Percentiles rank a stretch among this genome's conserved stretches.
phyloP scores from a whole-genome alignment of 2,329 filamentous ascomycete genomes.

The Sporothrix euskadiensis region DNA sequence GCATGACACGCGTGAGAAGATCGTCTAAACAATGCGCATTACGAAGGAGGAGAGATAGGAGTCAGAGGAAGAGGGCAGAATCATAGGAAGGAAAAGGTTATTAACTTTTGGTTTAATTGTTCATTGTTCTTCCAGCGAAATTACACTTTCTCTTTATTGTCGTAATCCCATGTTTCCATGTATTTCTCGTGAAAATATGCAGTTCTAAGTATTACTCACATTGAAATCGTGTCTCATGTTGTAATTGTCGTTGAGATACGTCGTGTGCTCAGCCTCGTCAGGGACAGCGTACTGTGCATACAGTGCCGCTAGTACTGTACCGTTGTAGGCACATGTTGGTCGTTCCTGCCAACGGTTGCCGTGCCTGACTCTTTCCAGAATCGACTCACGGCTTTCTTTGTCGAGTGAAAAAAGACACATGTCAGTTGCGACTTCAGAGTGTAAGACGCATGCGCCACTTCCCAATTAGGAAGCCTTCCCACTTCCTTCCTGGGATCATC shows the following conservation, averaged over 20 bases:
- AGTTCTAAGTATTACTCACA: neutral
- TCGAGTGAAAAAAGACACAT: neutral
- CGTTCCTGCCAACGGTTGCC: neutral
- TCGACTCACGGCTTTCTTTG: neutral
- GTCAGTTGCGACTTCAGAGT: neutral
- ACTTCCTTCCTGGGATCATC: conserved; percentile 9
- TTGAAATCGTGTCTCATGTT: neutral
- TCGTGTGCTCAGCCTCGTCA: neutral
- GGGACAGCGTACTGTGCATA: neutral
- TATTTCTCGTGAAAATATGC: neutral
- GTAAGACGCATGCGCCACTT: conserved; percentile 18
- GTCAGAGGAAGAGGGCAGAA: neutral
- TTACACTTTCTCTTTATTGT: neutral
- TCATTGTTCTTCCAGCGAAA: conserved; percentile 16
- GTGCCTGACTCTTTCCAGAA: neutral
- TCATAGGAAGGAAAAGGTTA: neutral
- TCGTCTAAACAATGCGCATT: neutral
- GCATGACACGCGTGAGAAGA: conserved; percentile 14
- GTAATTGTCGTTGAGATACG: neutral
- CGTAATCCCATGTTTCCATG: neutral
- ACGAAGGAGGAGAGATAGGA: neutral
- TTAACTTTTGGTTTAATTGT: neutral
- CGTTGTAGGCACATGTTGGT: neutral
- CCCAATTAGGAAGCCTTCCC: conserved; percentile 19
- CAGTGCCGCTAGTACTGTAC: conserved; percentile 2